Percentiles rank a stretch among this genome's conserved stretches.
These are phyloP conservation scores for Castanospermum australe DNA, from an alignment of 306 rosid species.

Conservation along the genomic window DNA sequence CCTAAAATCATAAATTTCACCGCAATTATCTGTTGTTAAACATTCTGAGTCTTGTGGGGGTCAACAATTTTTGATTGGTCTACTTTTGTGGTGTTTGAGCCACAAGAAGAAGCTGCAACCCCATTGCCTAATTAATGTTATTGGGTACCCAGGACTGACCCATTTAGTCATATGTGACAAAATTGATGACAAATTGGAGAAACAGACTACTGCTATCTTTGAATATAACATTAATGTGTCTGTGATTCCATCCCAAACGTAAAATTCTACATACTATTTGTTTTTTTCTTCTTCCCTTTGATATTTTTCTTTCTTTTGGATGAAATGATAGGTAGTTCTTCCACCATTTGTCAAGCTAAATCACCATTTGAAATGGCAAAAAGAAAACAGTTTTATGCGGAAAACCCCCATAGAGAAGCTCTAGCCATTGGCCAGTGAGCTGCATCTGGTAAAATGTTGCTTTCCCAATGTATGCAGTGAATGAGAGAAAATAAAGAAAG, in stretches of 20 bases:
- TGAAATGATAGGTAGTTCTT: not conserved
- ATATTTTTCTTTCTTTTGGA: not conserved
- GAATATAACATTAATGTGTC: conserved; percentile 29
- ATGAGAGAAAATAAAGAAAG: not conserved
- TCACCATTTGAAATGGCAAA: not conserved
- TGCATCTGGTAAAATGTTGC: conserved; percentile 34
- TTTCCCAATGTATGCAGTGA: conserved; percentile 8
- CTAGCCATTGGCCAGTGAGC: conserved; percentile 25
- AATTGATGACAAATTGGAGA: conserved; percentile 27
- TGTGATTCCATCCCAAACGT: conserved; percentile 15
- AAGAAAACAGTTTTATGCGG: conserved; percentile 26
- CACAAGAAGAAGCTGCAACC: conserved; percentile 35
- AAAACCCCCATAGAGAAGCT: conserved; percentile 29
- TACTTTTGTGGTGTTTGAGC: conserved; percentile 1
- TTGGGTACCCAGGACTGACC: not conserved
- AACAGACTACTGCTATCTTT: conserved; percentile 8
- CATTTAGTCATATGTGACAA: conserved; percentile 33
- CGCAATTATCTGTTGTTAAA: not conserved
- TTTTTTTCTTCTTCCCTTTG: no score
- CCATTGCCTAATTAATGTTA: conserved; percentile 31
- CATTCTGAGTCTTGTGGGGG: not conserved
- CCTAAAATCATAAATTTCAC: not conserved
- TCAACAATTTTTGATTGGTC: conserved; percentile 27
- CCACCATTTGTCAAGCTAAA: conserved; percentile 7
- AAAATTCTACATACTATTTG: no score